Conservation (phyloP, 202 grass and related monocot genomes). For the Zoysia matrella region DNA sequence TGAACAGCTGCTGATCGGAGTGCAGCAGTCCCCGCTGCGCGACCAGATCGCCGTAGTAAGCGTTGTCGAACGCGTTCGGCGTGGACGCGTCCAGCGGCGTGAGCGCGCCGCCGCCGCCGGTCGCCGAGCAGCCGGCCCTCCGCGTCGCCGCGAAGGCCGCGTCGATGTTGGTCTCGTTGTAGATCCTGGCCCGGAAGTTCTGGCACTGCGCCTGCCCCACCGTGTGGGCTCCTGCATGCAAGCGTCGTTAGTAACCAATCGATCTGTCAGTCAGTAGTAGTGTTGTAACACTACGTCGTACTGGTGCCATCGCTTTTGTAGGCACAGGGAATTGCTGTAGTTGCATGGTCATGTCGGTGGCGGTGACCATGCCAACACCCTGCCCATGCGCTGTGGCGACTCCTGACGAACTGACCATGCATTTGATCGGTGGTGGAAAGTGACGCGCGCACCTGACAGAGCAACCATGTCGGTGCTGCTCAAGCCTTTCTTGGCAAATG, state of each 20-base stretch:
- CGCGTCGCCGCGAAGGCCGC: too few relatives aligned
- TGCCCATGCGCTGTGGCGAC: not conserved
- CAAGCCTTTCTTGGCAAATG: too few relatives aligned
- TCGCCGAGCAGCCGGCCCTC: constrained; percentile 33
- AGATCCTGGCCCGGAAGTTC: constrained; percentile 30
- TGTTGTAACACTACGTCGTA: not conserved
- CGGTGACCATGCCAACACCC: not conserved
- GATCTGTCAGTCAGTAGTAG: not conserved
- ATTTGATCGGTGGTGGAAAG: not conserved
- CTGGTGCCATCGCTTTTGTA: constrained; percentile 24
- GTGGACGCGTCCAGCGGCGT: constrained; percentile 41
- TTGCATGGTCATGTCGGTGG: constrained; percentile 24
- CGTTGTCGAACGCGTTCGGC: not conserved
- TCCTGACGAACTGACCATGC: not conserved
- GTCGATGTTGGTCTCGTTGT: too few relatives aligned
- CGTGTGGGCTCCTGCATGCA: constrained; percentile 48
- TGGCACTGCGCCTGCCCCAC: constrained; percentile 42
- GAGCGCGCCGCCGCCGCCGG: constrained; percentile 32
- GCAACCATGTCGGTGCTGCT: too few relatives aligned
- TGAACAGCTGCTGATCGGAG: constrained; percentile 62
- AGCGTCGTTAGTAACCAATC: not conserved
- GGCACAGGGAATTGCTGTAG: constrained; percentile 8
- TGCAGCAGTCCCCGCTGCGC: constrained; percentile 44
- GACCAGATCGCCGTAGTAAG: constrained; percentile 52
- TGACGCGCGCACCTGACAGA: constrained; percentile 36